Evolutionary conservation across 768 basidiomycete genomes (phyloP).

Genomic region (Rubroboletus pulcherrimus): DNA sequence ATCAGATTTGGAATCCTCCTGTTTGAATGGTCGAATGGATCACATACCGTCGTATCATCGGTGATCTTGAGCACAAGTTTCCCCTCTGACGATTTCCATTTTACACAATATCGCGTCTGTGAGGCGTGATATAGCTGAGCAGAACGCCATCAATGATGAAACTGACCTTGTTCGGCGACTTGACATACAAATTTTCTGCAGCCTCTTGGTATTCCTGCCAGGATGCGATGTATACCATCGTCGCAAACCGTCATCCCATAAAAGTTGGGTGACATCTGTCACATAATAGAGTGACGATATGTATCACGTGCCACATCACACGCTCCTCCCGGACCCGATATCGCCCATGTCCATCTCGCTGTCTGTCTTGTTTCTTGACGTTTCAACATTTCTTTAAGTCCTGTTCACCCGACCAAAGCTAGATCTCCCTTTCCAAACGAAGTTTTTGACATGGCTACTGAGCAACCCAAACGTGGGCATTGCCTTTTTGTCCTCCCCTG

Average conservation of each 20-base stretch:
- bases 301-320: constrained; percentile 14
- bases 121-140: not conserved
- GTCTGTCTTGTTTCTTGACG: not conserved
- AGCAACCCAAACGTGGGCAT: constrained; percentile 33
- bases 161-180: constrained; percentile 73
- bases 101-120: constrained; percentile 87
- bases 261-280: constrained; percentile 16
- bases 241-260: constrained; percentile 6
- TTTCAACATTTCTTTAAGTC: not conserved
- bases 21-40: not conserved
- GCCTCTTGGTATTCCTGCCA: constrained; percentile 92
- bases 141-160: not conserved
- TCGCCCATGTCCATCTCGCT: not conserved
- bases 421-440: not conserved
- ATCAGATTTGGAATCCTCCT: not conserved
- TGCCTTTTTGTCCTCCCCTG: not conserved
- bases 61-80: constrained; percentile 93
- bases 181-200: constrained; percentile 79
- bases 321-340: not conserved
- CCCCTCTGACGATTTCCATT: constrained; percentile 84
- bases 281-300: not conserved
- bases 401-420: not conserved
- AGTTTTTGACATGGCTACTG: constrained; percentile 21
- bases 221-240: constrained; percentile 85
- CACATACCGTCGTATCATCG: constrained; percentile 78